These are phyloP conservation scores for Pharnaceum exiguum DNA, from an alignment of 148 eudicot species.

Conservation along the genomic window DNA sequence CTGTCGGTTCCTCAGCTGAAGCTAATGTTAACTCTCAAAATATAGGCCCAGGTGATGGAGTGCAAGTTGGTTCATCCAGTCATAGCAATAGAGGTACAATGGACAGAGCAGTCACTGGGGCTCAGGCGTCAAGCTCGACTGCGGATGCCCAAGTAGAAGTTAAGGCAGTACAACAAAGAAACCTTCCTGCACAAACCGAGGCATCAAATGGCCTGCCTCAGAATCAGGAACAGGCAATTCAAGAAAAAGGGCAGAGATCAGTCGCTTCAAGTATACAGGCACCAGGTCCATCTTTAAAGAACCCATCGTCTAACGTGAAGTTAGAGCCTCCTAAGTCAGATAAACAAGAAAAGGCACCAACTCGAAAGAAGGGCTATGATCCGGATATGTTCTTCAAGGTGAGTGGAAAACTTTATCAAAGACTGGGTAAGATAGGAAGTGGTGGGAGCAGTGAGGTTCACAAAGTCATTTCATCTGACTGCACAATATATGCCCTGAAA, in stretches of 20 bases:
- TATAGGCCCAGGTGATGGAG: conserved; percentile 18
- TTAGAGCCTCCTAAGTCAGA: conserved; percentile 46
- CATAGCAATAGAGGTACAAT: conserved; percentile 12
- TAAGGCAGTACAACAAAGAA: conserved; percentile 23
- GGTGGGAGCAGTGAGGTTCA: conserved; percentile 99
- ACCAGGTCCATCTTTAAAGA: conserved; percentile 31
- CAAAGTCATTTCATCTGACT: conserved; percentile 93
- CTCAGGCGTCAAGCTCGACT: conserved; percentile 29
- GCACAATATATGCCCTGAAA: conserved; percentile 86
- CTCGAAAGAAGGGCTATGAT: conserved; percentile 69
- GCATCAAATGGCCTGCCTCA: conserved; percentile 26
- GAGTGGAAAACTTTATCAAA: conserved; percentile 89
- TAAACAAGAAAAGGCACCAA: conserved; percentile 51
- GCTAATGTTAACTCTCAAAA: conserved; percentile 24
- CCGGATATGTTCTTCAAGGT: conserved; percentile 92
- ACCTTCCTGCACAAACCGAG: conserved; percentile 22
- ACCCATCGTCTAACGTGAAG: conserved; percentile 41
- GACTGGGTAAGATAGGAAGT: conserved; percentile 98
- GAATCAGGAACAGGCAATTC: conserved; percentile 25
- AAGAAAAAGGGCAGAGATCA: conserved; percentile 22
- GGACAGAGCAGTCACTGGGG: conserved; percentile 28
- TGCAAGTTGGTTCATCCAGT: conserved; percentile 31
- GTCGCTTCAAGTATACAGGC: conserved; percentile 32
- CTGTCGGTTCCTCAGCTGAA: conserved; percentile 29
- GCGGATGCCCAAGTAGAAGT: conserved; percentile 24